Evolutionary conservation across 495 filamentous ascomycete species (phyloP).

Genomic region (Immersiella caudata): DNA sequence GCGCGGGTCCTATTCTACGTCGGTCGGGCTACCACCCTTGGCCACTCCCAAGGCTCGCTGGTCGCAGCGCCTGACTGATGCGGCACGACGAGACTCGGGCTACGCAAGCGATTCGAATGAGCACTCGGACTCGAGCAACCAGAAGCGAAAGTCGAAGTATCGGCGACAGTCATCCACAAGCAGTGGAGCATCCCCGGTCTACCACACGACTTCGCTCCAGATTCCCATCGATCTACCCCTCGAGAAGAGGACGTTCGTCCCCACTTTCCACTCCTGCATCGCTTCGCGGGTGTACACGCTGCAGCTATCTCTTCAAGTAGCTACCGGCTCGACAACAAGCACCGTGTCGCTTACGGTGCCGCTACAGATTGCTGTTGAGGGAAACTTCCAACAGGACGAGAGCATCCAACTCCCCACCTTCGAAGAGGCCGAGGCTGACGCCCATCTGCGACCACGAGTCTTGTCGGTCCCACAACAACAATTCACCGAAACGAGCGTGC

Average conservation of each 20-base stretch:
- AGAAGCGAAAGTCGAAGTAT: neutral
- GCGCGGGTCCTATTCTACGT: slow-evolving; percentile 68
- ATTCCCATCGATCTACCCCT: slow-evolving; percentile 76
- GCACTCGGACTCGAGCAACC: slow-evolving; percentile 14
- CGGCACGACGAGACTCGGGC: slow-evolving; percentile 63
- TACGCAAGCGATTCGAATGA: slow-evolving; percentile 43
- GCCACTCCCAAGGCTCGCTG: slow-evolving; percentile 68
- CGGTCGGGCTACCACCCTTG: slow-evolving; percentile 63
- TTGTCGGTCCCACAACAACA: slow-evolving; percentile 28
- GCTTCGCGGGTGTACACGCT: slow-evolving; percentile 77
- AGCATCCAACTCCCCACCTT: slow-evolving; percentile 40
- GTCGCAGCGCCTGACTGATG: slow-evolving; percentile 53
- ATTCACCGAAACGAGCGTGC: slow-evolving; percentile 19
- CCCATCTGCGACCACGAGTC: slow-evolving; percentile 51
- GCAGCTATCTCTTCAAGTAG: slow-evolving; percentile 64
- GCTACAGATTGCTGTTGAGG: slow-evolving; percentile 68
- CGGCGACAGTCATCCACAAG: neutral
- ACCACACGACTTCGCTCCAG: slow-evolving; percentile 65
- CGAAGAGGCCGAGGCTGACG: slow-evolving; percentile 49
- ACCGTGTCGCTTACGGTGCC: slow-evolving; percentile 71
- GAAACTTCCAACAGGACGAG: slow-evolving; percentile 17
- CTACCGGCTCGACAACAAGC: slow-evolving; percentile 55
- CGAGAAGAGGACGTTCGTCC: slow-evolving; percentile 69
- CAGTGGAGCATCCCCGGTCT: slow-evolving; percentile 38
- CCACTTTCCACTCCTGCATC: slow-evolving; percentile 88